Evolutionary conservation across 352 stramenopile genomes (phyloP).

Genomic region (Aphanomyces euteiches): DNA sequence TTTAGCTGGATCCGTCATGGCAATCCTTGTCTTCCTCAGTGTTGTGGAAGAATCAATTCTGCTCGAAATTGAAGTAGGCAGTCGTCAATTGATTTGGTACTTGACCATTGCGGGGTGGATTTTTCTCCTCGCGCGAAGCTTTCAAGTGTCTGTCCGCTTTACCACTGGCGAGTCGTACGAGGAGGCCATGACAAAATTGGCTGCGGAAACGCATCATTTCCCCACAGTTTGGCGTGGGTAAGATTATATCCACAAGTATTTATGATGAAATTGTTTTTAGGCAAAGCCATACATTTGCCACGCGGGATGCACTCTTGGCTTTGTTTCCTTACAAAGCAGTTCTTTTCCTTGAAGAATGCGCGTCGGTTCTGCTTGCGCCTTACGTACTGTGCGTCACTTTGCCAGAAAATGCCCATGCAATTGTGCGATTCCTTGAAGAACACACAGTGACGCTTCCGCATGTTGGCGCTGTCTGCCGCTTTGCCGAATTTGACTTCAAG

Average conservation of each 20-base stretch:
- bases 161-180: conserved; percentile 73
- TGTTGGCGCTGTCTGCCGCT: conserved; percentile 92
- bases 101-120: conserved; percentile 86
- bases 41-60: conserved; percentile 95
- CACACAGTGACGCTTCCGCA: conserved; percentile 90
- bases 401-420: conserved; percentile 78
- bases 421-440: conserved; percentile 92
- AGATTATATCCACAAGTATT: background rate
- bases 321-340: conserved; percentile 95
- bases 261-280: conserved; percentile 34
- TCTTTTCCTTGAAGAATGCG: conserved; percentile 91
- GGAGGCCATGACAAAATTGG: conserved; percentile 79
- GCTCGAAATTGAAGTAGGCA: conserved; percentile 91
- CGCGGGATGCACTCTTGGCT: conserved; percentile 81
- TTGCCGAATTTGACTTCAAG: conserved; percentile 96
- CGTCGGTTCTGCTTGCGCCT: conserved; percentile 92
- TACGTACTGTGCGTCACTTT: conserved; percentile 96
- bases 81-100: conserved; percentile 97
- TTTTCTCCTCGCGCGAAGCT: conserved; percentile 76
- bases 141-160: conserved; percentile 71
- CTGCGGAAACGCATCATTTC: conserved; percentile 95
- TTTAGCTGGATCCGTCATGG: conserved; percentile 94
- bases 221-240: conserved; percentile 86
- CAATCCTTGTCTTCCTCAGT: conserved; percentile 89
- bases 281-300: conserved; percentile 78